Evolutionary conservation across 2,329 filamentous ascomycete genomes (phyloP), one percentile per base, ranked within the genome.

Genomic region (Plenodomus lindquistii): DNA sequence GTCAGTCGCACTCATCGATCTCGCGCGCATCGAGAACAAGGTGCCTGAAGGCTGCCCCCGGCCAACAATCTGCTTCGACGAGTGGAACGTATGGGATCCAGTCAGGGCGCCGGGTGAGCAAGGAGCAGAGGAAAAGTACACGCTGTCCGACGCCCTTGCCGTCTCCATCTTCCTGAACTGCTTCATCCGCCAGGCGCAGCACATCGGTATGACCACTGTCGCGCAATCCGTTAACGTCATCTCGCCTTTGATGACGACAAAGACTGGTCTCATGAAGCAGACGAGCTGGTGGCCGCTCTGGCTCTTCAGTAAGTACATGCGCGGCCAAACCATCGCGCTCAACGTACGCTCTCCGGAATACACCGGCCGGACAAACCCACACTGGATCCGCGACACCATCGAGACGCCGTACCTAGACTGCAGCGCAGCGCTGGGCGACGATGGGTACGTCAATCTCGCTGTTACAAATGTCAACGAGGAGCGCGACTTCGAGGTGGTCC

Each of bases 21-120:
- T 91, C 1, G 88, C 88, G 0, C 79, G 85, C 27, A 85, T 89
- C 62, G 85, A 89, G 67, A 86, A 87, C 69, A 73, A 76, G 35
- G 79, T 87, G 0, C 80, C 85, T 0, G 73, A 79, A 0, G 75
- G 77, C 0, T 81, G 85, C n/a, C 81, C 82, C 3, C 76, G 81
- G 3, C 86, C 84, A 39, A 86, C 80, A 42, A 89, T 92, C 67
- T 91, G 88, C 77, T 91, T 91, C 66, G 88, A 92, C 66, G 88
- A 91, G 71, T 91, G 88, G 88, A 92, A 91, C 67, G 87, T 91
- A 8, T 92, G 88, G 88, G 87, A 90, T 60, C 86, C 87, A 0
- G 77, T 79, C 44, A 82, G 87, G 8, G 87, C 88, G 0, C 86
- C 86, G 0, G 88, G 88, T 15, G 84, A 87, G 60, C 70, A 81